Base-by-base conservation (phyloP, 805 yeast species). In the Blastobotrys peoriensis region DNA sequence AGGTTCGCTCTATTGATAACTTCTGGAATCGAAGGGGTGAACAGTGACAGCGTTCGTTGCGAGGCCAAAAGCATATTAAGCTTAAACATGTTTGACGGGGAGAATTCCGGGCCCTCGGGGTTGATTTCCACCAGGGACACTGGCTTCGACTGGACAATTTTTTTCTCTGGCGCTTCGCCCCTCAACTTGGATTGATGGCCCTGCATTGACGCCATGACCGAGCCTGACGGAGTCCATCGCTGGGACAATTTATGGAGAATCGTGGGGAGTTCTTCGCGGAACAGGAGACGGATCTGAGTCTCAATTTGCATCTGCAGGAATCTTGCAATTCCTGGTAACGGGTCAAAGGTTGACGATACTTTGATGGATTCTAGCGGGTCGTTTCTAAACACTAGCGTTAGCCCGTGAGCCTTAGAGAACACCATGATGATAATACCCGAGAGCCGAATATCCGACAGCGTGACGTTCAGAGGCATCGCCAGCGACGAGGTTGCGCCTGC, bases 381-480 rank as follows among this genome's bases (percentile, higher is more conserved):
- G 62, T 87, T 87, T 54, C 89, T 75, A 66, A 87, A 87, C 23
- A 87, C 96, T 34, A 87, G 67, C 0, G 96, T 87, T 45, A 87
- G 71, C 1, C 96, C 96, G 57, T 86, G 86, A 3, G 83, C 72
- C 56, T 84, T 81, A 22, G 83, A 78, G 60, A 84, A 87, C 3
- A 87, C 96, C 49, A 86, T 78, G 43, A 87, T 83, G 19, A 89
- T 87, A 47, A 88, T 87, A 1, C 95, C 93, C 45, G 81, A 76
- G 42, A 87, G 70, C 54, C 74, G 73, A 49, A 87, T 81, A 45
- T 83, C 81, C 34, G 87, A 76, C 43, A 87, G 67, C 33, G 82
- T 81, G 55, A 87, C 69, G 58, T 83, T 85, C 53, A 87, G 70
- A 3, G 96, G 96, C 41, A 87, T 76, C 15, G 85, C 79, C 57